Evolutionary conservation across 768 basidiomycete genomes (phyloP).

Genomic region (Mycena floridula): DNA sequence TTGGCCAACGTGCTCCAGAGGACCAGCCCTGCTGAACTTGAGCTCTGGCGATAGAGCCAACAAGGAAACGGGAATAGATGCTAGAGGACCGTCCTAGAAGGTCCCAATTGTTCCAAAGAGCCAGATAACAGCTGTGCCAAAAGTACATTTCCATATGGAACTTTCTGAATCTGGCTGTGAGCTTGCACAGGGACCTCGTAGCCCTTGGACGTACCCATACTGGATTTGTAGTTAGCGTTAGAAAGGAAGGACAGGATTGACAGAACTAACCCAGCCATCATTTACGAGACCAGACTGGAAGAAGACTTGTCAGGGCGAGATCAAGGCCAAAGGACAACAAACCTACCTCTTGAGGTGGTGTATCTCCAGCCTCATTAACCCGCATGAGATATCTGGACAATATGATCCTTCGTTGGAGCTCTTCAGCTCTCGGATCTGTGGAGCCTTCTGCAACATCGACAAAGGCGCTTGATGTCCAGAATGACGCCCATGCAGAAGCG

Average conservation of each 20-base stretch:
- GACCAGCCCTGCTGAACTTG: constrained; percentile 47
- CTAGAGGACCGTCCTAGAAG: constrained; percentile 37
- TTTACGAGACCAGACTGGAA: constrained; percentile 49
- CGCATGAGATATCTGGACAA: constrained; percentile 50
- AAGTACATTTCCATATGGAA: constrained; percentile 60
- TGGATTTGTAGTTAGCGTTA: constrained; percentile 8
- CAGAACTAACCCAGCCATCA: constrained; percentile 44
- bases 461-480: constrained; percentile 44
- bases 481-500: constrained; percentile 33
- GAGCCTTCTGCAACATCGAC: constrained; percentile 47
- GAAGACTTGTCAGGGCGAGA: too few relatives aligned
- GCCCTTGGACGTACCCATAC: constrained; percentile 28
- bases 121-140: constrained; percentile 57
- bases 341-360: constrained; percentile 51
- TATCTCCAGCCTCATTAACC: constrained; percentile 52
- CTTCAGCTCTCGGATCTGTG: constrained; percentile 41
- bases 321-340: neutral
- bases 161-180: constrained; percentile 29
- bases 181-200: neutral
- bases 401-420: constrained; percentile 51
- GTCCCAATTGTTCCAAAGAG: constrained; percentile 56
- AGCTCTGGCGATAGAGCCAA: constrained; percentile 37
- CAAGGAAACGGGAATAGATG: constrained; percentile 43
- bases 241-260: neutral
- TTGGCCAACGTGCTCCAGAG: constrained; percentile 55